Base-by-base conservation (phyloP, 192 early-diverging fungal species). In the Globomyces pollinis-pini region DNA sequence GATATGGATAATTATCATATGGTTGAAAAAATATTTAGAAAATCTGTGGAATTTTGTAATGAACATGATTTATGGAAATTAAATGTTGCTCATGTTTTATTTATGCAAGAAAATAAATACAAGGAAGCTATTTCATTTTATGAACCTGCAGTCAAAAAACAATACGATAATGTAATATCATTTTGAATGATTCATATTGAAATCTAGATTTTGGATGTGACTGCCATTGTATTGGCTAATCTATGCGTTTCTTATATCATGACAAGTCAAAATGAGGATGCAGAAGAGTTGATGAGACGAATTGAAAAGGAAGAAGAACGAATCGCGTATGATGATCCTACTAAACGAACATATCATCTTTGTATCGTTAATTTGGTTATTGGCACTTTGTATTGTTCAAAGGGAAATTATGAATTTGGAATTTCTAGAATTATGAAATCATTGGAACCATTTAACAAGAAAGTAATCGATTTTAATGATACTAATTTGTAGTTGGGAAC, bases 281-380 rank as follows among this genome's bases (percentile, higher is more conserved):
- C 81, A 9, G 81, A 84, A 60, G 81, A 84, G 31, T 67, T 84
- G 15, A 84, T 84, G 81, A 61, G 81, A 13, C 72, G 74, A 36
- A 84, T 84, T 43, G 81, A 84, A 70, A 84, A 83, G 45, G 81
- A 84, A 61, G 81, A 84, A 60, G 81, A 84, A 52, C 61, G 81
- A 2, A 64, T 80, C 12, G 71, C 72, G 11, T 83, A 67, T 50
- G 81, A 82, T 34, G 81, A 84, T 55, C 76, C 74, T 3, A 38
- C 65, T 12, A 76, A 79, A 49, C 53, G 81, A 3, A 76, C 74
- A 12, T 84, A 83, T 57, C 81, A 84, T 47, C 64, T 84, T 4
- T 84, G 81, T 61, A 84, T 82, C 36, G 81, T 84, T 2, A 84
- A 84, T 53, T 70, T 84, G 8, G 81, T 84, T 6, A 84, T 84